Evolutionary conservation across 1,284 basidiomycete species (phyloP).

Genomic region (Dichomitus squalens): DNA sequence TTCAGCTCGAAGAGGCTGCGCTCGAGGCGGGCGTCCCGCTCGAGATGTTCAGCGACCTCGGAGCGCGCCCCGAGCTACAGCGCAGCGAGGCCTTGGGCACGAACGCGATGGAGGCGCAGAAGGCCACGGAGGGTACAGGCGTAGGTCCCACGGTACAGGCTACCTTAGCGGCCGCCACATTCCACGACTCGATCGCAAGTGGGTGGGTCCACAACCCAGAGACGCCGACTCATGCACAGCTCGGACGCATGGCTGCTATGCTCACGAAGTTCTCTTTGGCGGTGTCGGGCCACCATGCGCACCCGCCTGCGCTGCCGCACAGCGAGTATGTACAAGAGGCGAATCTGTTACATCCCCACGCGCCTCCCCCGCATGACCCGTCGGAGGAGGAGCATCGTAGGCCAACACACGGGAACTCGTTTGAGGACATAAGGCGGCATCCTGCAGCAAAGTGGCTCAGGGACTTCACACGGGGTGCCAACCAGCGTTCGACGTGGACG

Average conservation of each 20-base stretch:
- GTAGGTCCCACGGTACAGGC: constrained; percentile 7
- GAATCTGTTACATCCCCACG: neutral
- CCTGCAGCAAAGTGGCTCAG: constrained; percentile 26
- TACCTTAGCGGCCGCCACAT: constrained; percentile 16
- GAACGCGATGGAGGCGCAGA: neutral
- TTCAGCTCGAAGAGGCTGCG: constrained; percentile 58
- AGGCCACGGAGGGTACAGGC: neutral
- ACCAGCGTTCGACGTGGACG: constrained; percentile 18
- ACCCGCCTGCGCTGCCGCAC: constrained; percentile 19
- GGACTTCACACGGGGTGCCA: constrained; percentile 22
- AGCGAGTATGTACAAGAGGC: neutral
- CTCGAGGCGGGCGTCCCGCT: constrained; percentile 65
- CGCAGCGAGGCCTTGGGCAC: neutral
- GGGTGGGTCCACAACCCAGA: constrained; percentile 30
- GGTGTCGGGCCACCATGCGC: constrained; percentile 29
- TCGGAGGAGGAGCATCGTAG: neutral
- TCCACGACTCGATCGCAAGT: constrained; percentile 32
- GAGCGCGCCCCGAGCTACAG: constrained; percentile 3
- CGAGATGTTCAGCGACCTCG: constrained; percentile 40
- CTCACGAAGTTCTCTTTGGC: constrained; percentile 50
- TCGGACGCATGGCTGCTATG: constrained; percentile 57
- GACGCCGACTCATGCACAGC: constrained; percentile 31
- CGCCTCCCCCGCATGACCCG: neutral
- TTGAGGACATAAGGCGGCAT: constrained; percentile 11
- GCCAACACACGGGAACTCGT: neutral